Base-by-base conservation (phyloP, 2,329 filamentous ascomycete genomes). In the Hypomyces rosellus region DNA sequence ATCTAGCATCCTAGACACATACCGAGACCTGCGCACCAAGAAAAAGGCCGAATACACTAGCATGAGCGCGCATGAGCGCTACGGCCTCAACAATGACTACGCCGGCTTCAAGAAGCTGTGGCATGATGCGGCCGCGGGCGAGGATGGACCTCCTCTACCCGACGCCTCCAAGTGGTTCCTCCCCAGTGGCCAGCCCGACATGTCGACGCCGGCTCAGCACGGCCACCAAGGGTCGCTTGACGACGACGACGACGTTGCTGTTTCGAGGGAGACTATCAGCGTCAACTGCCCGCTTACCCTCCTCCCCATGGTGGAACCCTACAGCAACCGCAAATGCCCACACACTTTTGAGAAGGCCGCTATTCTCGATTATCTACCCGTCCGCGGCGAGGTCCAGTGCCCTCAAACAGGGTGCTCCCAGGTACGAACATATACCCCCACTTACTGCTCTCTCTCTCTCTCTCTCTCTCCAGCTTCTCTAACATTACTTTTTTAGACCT, bases 251-350 rank as follows among this genome's bases (percentile, higher is more conserved):
- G 87, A 91, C 39, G 73, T 91, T 20, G 77, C 84, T 1, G 77
- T 91, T 30, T 76, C 80, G 25, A 74, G 79, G 45, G 81, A 83
- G 54, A 78, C 76, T 4, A 74, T 83, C 47, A 85, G 80, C 63
- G 78, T 85, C 33, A 84, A 80, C 58, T 91, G 87, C 60, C 85
- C 86, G 0, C 65, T 91, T 16, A 86, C 85, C 0, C 70, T 89
- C 56, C 72, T 73, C 46, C 71, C 77, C 41, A 83, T 89, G 70
- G 69, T 72, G 39, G 76, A 88, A 47, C 87, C 87, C 0, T 82
- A 80, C 60, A 86, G 79, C 49, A 87, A 80, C 58, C 69, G 63
- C 13, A 78, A 80, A 56, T 91, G 87, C 70, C 82, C 79, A 49
- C 87, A 91, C 64, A 83, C 78, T 0, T 91, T 88, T 62, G 85